Percentiles rank a stretch among this genome's conserved stretches.
These are phyloP conservation scores for Cicer bijugum DNA, from an alignment of 306 rosid species.

Conservation along the genomic window DNA sequence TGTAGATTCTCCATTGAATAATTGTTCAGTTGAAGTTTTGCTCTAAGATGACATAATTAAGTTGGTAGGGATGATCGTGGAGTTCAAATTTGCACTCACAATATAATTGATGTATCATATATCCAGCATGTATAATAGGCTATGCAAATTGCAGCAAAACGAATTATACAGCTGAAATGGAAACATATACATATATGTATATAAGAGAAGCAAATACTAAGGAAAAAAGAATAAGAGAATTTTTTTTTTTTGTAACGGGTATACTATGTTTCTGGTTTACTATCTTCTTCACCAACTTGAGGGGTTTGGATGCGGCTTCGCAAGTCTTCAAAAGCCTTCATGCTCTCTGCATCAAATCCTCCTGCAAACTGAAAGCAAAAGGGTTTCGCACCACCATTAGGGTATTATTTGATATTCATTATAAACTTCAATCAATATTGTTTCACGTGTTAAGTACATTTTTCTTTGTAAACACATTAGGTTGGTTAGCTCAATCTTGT, in stretches of 20 bases:
- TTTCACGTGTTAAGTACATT: neutral
- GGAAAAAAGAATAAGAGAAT: neutral
- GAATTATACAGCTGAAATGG: slow-evolving; percentile 51
- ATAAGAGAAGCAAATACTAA: neutral
- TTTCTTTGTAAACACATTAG: neutral
- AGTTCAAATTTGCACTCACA: slow-evolving; percentile 30
- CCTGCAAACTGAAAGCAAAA: slow-evolving; percentile 80
- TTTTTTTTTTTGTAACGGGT: slow-evolving; percentile 30
- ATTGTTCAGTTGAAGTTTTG: slow-evolving; percentile 3
- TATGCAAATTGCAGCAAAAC: slow-evolving; percentile 42
- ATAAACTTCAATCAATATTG: neutral
- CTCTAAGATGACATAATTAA: slow-evolving; percentile 4
- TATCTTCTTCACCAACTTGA: slow-evolving; percentile 60
- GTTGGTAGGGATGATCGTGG: slow-evolving; percentile 19
- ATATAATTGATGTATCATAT: slow-evolving; percentile 39
- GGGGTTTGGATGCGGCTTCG: slow-evolving; percentile 65
- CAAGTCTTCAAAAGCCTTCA: slow-evolving; percentile 93
- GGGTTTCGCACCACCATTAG: slow-evolving; percentile 37
- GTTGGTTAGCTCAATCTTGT: neutral
- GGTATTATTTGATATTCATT: neutral
- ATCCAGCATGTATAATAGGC: slow-evolving; percentile 41
- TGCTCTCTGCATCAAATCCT: slow-evolving; percentile 90
- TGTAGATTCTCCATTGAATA: neutral
- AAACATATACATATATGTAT: neutral
- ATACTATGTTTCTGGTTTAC: slow-evolving; percentile 54